phyloP scores from a whole-genome alignment of 345 rosid genomes.

The Populus simonii region DNA sequence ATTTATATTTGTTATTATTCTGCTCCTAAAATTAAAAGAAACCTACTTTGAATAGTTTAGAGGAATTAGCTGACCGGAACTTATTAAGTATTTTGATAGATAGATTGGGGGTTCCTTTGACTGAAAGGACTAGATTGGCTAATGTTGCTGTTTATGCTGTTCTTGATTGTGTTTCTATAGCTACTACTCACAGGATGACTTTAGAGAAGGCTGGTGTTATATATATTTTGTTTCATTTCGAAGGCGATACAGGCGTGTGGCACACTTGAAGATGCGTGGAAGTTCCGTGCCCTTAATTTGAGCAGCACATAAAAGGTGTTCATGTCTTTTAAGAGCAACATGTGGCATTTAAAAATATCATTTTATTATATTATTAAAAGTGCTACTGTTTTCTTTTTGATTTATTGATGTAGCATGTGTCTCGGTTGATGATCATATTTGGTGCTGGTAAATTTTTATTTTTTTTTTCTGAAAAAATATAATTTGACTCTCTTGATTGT shows the following conservation, averaged over 20 bases:
- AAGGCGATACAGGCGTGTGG: conserved; percentile 60
- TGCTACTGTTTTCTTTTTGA: too few species aligned
- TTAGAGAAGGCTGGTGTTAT: conserved; percentile 63
- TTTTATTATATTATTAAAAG: too few species aligned
- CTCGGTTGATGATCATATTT: too few species aligned
- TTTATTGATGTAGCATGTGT: too few species aligned
- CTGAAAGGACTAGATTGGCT: conserved; percentile 67
- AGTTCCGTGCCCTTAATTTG: too few species aligned
- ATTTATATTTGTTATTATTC: conserved; percentile 64
- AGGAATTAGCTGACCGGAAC: conserved; percentile 84
- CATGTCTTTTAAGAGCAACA: too few species aligned
- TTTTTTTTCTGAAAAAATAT: too few species aligned
- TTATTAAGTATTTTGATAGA: conserved; percentile 68
- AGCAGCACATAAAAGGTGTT: too few species aligned
- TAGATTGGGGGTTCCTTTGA: conserved; percentile 65
- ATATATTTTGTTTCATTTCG: conserved; percentile 79
- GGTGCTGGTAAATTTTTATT: too few species aligned
- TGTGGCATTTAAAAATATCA: too few species aligned
- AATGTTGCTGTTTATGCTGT: conserved; percentile 95
- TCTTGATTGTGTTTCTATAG: conserved; percentile 86
- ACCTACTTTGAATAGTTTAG: conserved; percentile 69
- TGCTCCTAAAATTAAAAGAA: conserved; percentile 86
- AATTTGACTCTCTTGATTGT: too few species aligned
- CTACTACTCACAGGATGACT: conserved; percentile 80
- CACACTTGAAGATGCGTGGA: too few species aligned